A percentile compares a stretch with the other conserved stretches of the same genome.
Evolutionary conservation across 306 rosid species (phyloP).

Genomic region (Ammopiptanthus mongolicus): DNA sequence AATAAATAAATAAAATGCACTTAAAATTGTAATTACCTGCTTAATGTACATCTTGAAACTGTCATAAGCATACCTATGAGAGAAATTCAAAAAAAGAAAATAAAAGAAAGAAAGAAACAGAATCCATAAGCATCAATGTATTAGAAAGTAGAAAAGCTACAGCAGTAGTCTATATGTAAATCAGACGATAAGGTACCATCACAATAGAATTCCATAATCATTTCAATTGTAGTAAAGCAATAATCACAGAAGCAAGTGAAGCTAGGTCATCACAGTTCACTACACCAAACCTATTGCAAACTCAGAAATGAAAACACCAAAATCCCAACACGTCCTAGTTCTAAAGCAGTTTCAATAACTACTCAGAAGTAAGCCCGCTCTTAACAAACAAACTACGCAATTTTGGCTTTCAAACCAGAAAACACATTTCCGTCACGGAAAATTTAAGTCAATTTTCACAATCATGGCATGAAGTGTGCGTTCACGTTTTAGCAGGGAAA

Average conservation of each 20-base stretch:
- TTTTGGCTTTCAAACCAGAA: neutral
- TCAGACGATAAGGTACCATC: neutral
- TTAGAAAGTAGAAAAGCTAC: neutral
- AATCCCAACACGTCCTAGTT: neutral
- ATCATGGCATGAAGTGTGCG: neutral
- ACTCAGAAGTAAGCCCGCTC: neutral
- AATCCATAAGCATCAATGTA: slow-evolving; percentile 16
- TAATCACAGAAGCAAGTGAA: neutral
- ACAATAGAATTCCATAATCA: neutral
- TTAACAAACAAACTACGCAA: neutral
- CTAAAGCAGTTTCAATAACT: neutral
- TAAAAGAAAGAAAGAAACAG: neutral
- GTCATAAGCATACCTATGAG: slow-evolving; percentile 35
- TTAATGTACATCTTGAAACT: slow-evolving; percentile 77
- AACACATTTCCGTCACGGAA: neutral
- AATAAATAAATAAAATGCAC: neutral
- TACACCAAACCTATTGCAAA: neutral
- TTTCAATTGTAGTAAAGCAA: neutral
- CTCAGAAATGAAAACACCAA: neutral
- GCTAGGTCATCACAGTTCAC: neutral
- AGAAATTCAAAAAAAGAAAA: neutral
- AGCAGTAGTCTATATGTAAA: neutral
- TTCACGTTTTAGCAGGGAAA: neutral
- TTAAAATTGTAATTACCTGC: slow-evolving; percentile 53
- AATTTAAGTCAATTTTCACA: neutral